Conservation (phyloP, 441 rosid genomes). For the Gossypium aridum region DNA sequence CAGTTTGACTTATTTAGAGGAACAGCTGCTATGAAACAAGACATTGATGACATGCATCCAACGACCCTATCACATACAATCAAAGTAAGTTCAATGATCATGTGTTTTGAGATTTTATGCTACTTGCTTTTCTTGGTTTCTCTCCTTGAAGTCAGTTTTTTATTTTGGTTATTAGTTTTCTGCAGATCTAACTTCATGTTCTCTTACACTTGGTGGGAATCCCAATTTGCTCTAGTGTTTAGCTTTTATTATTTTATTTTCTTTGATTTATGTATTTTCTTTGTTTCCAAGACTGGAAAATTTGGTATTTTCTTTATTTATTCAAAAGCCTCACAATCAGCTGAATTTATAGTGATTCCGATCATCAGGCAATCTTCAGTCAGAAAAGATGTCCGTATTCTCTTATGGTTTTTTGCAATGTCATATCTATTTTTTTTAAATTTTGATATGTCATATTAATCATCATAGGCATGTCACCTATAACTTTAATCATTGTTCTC, state of each 20-base stretch:
- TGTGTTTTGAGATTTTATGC: not conserved
- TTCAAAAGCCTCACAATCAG: not conserved
- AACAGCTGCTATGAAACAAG: slow-evolving; percentile 98
- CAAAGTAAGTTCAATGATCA: slow-evolving; percentile 40
- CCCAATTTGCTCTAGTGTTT: not conserved
- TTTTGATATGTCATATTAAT: not conserved
- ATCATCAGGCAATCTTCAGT: not conserved
- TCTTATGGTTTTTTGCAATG: not conserved
- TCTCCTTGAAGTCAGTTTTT: not conserved
- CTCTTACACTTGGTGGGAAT: not conserved
- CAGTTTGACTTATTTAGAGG: slow-evolving; percentile 98
- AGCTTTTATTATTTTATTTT: not conserved
- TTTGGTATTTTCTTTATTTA: not conserved
- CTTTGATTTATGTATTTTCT: not conserved
- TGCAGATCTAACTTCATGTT: not conserved
- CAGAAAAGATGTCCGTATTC: not conserved
- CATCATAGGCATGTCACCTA: not conserved
- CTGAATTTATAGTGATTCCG: not conserved
- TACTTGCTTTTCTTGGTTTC: not conserved
- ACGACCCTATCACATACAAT: slow-evolving; percentile 77
- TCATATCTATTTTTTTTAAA: not conserved
- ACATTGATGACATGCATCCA: slow-evolving; percentile 91
- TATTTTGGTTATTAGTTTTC: not conserved
- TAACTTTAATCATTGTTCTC: not conserved
- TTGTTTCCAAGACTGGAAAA: not conserved